Percentiles rank a stretch among this genome's conserved stretches.
Conservation (phyloP, 331 rosid genomes). For the Phaseolus coccineus region DNA sequence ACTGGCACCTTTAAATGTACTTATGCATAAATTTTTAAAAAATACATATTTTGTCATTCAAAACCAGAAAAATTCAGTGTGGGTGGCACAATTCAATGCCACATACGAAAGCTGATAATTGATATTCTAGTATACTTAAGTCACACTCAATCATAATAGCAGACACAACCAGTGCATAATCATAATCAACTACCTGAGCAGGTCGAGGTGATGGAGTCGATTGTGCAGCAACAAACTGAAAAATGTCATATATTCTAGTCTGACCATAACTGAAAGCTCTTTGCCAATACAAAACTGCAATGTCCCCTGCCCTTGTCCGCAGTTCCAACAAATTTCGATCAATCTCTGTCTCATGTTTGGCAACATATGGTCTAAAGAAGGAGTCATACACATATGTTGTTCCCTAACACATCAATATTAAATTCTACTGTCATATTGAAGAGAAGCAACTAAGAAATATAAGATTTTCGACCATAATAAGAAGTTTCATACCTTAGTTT, state of each 20-base stretch:
- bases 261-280: constrained; percentile 93
- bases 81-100: constrained; percentile 19
- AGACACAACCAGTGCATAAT: constrained; percentile 21
- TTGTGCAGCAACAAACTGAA: constrained; percentile 91
- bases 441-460: constrained; percentile 22
- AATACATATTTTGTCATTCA: not conserved
- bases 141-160: constrained; percentile 19
- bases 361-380: constrained; percentile 93
- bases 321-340: constrained; percentile 91
- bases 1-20: not conserved
- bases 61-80: not conserved
- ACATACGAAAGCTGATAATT: not conserved
- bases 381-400: constrained; percentile 94
- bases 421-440: constrained; percentile 28
- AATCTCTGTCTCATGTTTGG: constrained; percentile 96
- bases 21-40: not conserved
- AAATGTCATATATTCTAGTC: constrained; percentile 83
- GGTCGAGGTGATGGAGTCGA: constrained; percentile 83
- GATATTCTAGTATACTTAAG: constrained; percentile 21
- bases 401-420: constrained; percentile 64
- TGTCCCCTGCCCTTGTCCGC: constrained; percentile 91
- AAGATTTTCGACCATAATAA: constrained; percentile 26
- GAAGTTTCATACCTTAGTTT: constrained; percentile 71
- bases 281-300: constrained; percentile 82
- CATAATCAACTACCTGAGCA: constrained; percentile 66